These are phyloP conservation scores for Pseudogymnoascus sp. DNA, from an alignment of 2,329 filamentous ascomycete genomes.

Conservation along the genomic window DNA sequence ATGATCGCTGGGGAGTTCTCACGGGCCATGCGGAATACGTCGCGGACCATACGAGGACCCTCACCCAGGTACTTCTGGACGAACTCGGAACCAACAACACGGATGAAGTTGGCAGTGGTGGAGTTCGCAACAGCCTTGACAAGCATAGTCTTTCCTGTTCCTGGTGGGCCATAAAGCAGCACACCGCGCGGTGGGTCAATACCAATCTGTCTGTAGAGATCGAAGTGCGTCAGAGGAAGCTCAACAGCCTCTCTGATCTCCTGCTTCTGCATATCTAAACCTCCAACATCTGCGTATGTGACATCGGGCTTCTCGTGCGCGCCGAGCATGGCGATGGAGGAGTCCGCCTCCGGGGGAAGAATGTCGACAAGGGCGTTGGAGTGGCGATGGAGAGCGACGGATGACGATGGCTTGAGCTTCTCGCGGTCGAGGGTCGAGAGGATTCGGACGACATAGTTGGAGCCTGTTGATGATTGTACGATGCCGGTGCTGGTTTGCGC, in stretches of 20 bases:
- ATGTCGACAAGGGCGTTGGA: conserved; percentile 98
- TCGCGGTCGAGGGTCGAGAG: conserved; percentile 97
- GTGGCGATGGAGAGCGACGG: conserved; percentile 93
- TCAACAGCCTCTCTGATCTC: conserved; percentile 98
- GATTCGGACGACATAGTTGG: conserved; percentile 97
- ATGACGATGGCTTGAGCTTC: conserved; percentile 94
- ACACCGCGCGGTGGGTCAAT: conserved; percentile 97
- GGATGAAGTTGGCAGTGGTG: conserved; percentile 96
- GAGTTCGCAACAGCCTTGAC: conserved; percentile 98
- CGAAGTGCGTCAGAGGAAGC: conserved; percentile 92
- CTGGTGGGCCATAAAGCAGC: conserved; percentile 88
- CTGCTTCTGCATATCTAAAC: conserved; percentile 99
- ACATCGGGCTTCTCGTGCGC: conserved; percentile 96
- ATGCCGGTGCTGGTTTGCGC: conserved; percentile 69
- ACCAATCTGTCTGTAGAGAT: conserved; percentile 97
- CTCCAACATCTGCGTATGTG: conserved; percentile 95
- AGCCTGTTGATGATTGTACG: conserved; percentile 95
- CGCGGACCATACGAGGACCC: conserved; percentile 95
- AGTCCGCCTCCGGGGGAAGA: conserved; percentile 95
- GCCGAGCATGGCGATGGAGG: conserved; percentile 96
- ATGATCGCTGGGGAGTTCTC: conserved; percentile 98
- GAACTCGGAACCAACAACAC: conserved; percentile 95
- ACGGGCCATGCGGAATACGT: conserved; percentile 97
- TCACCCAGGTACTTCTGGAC: conserved; percentile 98
- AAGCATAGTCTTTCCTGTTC: conserved; percentile 93